Base-by-base conservation (phyloP, 2,329 filamentous ascomycete species). In the Stachybotrys elegans region DNA sequence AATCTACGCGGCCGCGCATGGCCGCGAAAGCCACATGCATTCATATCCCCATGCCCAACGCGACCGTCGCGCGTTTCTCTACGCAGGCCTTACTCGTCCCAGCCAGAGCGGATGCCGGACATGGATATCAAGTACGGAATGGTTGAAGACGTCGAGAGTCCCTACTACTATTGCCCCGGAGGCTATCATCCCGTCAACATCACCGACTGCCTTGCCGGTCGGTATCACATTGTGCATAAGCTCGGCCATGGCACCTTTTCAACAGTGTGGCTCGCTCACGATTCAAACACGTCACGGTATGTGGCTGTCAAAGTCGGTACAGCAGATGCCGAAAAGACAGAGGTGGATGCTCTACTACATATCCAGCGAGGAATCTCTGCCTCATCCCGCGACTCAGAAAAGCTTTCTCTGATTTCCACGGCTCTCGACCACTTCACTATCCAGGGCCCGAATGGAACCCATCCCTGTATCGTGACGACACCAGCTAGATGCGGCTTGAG, bases 171-270 rank as follows among this genome's bases (percentile, higher is more conserved):
- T 46, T 40, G 46, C 8, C 52, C 51, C 2, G 63, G 65, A 4
- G 66, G 65, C 11, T 70, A 65, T 47, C 63, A 70, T 42, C 66
- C 68, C 4, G 53, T 68, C 11, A 49, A 53, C 13, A 57, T 71
- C 13, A 63, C 59, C n/a, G 61, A 70, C 23, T 51, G 41, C 4
- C 62, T 73, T 49, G 38, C 51, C 12, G 40, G 44, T 4, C 55
- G 56, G 22, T 61, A 61, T 45, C 41, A 44, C 3, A 42, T 60
- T 21, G 51, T 58, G 3, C 53, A 60, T 34, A 63, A 62, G 43
- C 57, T 63, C 22, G 59, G 59, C 5, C 44, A 57, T 22, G 58
- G 59, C 35, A 48, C 48, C 2, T 62, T 51, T 32, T 67, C 63
- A 5, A 67, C 61, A 5, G 51, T 53, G 22, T 68, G 59, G 61